Percentiles rank a stretch among this genome's conserved stretches.
Conservation (phyloP, 1,139 yeast genomes). For the Hyphopichia wangnamkhiaoensis region DNA sequence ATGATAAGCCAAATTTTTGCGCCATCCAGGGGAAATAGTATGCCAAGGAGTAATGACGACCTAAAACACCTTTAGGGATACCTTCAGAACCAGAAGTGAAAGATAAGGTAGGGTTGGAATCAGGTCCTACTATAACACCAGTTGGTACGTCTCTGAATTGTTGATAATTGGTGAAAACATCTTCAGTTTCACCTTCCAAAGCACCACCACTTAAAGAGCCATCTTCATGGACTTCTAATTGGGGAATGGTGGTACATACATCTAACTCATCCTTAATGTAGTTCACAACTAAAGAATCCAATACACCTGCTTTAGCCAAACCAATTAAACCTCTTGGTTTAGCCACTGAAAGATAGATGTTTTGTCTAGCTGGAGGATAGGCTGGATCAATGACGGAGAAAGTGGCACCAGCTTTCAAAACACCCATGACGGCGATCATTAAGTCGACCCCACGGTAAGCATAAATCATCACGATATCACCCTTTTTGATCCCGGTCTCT, state of each 20-base stretch:
- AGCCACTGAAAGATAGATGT: constrained; percentile 87
- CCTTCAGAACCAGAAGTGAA: constrained; percentile 99
- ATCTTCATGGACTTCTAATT: constrained; percentile 71
- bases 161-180: constrained; percentile 52
- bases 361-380: constrained; percentile 97
- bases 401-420: constrained; percentile 96
- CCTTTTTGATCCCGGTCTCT: constrained; percentile 76
- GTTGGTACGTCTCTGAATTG: constrained; percentile 57
- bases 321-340: constrained; percentile 89
- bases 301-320: constrained; percentile 82
- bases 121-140: constrained; percentile 97
- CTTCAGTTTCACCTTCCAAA: constrained; percentile 30
- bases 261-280: constrained; percentile 72
- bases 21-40: constrained; percentile 99
- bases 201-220: constrained; percentile 72
- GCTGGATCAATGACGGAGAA: constrained; percentile 99
- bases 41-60: constrained; percentile 94
- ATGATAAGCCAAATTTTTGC: constrained; percentile 71
- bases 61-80: constrained; percentile 96
- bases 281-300: constrained; percentile 74
- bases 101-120: constrained; percentile 92
- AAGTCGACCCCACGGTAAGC: constrained; percentile 97
- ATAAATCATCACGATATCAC: constrained; percentile 96
- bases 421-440: constrained; percentile 97
- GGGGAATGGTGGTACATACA: constrained; percentile 73